A percentile compares a stretch with the other conserved stretches of the same genome.
These are phyloP conservation scores for Nothophytophthora sp. DNA, from an alignment of 352 stramenopile genomes.

Conservation along the genomic window DNA sequence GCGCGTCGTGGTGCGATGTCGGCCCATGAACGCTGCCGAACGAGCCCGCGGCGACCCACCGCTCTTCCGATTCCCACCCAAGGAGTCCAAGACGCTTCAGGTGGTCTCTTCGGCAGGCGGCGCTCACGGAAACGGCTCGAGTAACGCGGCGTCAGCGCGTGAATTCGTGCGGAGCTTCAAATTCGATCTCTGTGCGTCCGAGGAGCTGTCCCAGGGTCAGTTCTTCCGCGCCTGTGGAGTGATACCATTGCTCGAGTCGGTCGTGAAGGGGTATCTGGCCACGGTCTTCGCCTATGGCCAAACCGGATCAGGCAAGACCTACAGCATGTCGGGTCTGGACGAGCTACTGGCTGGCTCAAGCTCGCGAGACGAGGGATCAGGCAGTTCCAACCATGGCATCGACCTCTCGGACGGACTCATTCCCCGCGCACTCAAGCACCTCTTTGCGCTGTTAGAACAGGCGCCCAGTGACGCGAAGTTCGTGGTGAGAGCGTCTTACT, in stretches of 20 bases:
- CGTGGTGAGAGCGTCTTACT: constrained; percentile 72
- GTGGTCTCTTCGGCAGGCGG: constrained; percentile 44
- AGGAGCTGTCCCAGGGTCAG: constrained; percentile 53
- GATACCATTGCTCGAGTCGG: constrained; percentile 60
- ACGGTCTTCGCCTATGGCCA: constrained; percentile 75
- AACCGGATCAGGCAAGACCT: constrained; percentile 71
- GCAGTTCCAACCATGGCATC: constrained; percentile 2
- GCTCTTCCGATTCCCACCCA: constrained; percentile 55
- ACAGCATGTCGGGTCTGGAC: constrained; percentile 80
- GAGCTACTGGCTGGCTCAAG: constrained; percentile 42
- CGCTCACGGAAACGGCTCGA: constrained; percentile 6
- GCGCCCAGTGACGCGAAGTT: constrained; percentile 54
- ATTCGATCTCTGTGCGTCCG: constrained; percentile 73
- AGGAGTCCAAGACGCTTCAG: constrained; percentile 52
- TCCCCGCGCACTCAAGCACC: constrained; percentile 68
- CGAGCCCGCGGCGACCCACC: constrained; percentile 45
- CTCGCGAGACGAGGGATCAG: constrained; percentile 16
- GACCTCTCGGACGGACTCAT: constrained; percentile 72
- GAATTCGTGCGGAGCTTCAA: constrained; percentile 79
- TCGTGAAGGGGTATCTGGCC: constrained; percentile 68
- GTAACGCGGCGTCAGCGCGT: constrained; percentile 19
- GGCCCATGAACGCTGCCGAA: constrained; percentile 60
- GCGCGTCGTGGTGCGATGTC: constrained; percentile 63
- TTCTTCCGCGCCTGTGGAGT: constrained; percentile 72
- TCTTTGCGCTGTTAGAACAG: constrained; percentile 53